Conservation (phyloP, 768 basidiomycete genomes). For the Leccinum arenicola region DNA sequence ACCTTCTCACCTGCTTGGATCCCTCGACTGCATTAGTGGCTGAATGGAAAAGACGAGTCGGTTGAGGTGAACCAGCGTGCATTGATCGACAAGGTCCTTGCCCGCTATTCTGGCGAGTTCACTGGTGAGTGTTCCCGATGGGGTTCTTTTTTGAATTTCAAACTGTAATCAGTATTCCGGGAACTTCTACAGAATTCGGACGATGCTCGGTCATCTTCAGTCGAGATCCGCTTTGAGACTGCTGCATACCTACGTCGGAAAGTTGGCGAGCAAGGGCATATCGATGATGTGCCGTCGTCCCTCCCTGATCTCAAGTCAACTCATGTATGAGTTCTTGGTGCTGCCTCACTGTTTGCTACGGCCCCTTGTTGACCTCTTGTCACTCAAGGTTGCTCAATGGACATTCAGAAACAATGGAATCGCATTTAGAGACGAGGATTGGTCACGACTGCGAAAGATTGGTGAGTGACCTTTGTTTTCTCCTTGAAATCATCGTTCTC, state of each 20-base stretch:
- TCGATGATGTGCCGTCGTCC: constrained; percentile 8
- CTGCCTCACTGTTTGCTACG: background rate
- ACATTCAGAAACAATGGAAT: constrained; percentile 87
- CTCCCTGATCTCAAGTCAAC: constrained; percentile 68
- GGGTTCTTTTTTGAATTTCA: background rate
- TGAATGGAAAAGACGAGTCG: constrained; percentile 68
- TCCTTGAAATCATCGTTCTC: background rate
- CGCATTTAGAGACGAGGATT: constrained; percentile 51
- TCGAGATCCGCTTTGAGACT: constrained; percentile 81
- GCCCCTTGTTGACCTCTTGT: background rate
- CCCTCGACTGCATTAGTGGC: constrained; percentile 38
- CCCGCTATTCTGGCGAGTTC: constrained; percentile 93
- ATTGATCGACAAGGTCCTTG: constrained; percentile 95
- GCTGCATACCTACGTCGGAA: constrained; percentile 39
- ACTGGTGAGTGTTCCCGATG: constrained; percentile 46
- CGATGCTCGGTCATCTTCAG: constrained; percentile 74
- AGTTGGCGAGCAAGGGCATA: constrained; percentile 5
- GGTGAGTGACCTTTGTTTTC: background rate
- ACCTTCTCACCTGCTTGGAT: background rate
- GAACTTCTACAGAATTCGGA: constrained; percentile 97
- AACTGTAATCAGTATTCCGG: constrained; percentile 47
- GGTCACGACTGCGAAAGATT: constrained; percentile 19
- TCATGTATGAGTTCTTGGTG: constrained; percentile 38
- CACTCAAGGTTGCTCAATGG: constrained; percentile 69
- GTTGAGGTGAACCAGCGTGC: constrained; percentile 95